phyloP scores from a whole-genome alignment of 139 green algal species.

The Closterium sp. region DNA sequence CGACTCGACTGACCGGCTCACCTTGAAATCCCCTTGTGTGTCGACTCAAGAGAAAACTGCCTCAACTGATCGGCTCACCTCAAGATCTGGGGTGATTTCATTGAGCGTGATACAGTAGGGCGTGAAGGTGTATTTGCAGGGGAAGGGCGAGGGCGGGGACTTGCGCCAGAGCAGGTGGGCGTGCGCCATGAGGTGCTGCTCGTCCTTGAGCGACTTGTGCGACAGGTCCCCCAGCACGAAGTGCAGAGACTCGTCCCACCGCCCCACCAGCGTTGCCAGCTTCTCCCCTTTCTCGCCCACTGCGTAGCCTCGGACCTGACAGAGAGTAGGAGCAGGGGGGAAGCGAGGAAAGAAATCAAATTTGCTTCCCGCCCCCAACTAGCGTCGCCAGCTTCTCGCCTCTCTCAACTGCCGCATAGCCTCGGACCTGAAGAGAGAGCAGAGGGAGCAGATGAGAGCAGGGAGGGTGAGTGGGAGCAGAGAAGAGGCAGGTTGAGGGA shows the following conservation, averaged over 20 bases:
- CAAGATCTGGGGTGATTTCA: slow-evolving; percentile 69
- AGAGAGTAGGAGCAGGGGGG: not conserved
- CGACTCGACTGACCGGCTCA: too few relatives aligned
- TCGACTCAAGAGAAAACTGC: too few relatives aligned
- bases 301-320: slow-evolving; percentile 26
- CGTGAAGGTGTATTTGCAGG: slow-evolving; percentile 68
- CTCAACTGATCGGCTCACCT: too few relatives aligned
- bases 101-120: slow-evolving; percentile 81
- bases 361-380: not conserved
- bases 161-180: slow-evolving; percentile 59
- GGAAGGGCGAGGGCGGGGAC: slow-evolving; percentile 58
- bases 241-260: slow-evolving; percentile 65
- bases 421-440: too few relatives aligned
- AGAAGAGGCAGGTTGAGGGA: not conserved
- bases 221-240: slow-evolving; percentile 48
- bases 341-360: not conserved
- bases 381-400: not conserved
- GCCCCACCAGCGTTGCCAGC: slow-evolving; percentile 55
- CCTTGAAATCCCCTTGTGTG: not conserved
- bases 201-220: slow-evolving; percentile 14
- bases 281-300: slow-evolving; percentile 44
- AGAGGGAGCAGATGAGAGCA: too few relatives aligned
- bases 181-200: slow-evolving; percentile 5
- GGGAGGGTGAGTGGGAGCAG: not conserved
- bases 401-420: not conserved